phyloP scores from a whole-genome alignment of 192 early-diverging fungal species.

The Entomortierella lignicola region DNA sequence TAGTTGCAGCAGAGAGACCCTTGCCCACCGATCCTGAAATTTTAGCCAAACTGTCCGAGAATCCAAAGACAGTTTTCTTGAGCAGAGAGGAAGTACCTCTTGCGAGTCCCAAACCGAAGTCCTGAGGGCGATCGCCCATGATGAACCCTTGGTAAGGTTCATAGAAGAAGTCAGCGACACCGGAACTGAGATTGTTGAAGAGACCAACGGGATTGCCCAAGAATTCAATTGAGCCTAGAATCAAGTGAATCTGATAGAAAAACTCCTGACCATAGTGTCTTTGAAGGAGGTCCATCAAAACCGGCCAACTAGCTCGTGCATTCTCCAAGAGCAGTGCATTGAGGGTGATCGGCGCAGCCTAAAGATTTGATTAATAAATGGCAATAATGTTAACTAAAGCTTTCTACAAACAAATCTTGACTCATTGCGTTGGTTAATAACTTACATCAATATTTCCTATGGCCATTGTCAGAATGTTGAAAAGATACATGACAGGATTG shows the following conservation, averaged over 20 bases:
- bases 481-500: slow-evolving; percentile 71
- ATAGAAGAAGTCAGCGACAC: slow-evolving; percentile 96
- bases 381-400: not conserved
- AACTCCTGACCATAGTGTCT: slow-evolving; percentile 92
- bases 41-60: slow-evolving; percentile 94
- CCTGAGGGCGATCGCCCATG: slow-evolving; percentile 94
- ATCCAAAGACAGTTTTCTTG: slow-evolving; percentile 96
- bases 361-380: not conserved
- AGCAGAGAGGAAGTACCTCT: slow-evolving; percentile 83
- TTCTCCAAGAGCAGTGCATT: slow-evolving; percentile 92
- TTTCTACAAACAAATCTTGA: not conserved
- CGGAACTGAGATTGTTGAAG: slow-evolving; percentile 95
- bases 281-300: slow-evolving; percentile 82
- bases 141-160: slow-evolving; percentile 97
- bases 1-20: slow-evolving; percentile 93
- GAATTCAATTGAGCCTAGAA: slow-evolving; percentile 96
- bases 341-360: slow-evolving; percentile 89
- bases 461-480: slow-evolving; percentile 95
- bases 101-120: slow-evolving; percentile 92
- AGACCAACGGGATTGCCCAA: slow-evolving; percentile 98
- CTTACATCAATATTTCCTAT: slow-evolving; percentile 95
- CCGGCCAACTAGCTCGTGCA: slow-evolving; percentile 80
- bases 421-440: too few relatives aligned
- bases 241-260: slow-evolving; percentile 86
- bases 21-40: slow-evolving; percentile 97